Conservation (phyloP, 2,329 filamentous ascomycete species). For the Pseudogymnoascus sp. region DNA sequence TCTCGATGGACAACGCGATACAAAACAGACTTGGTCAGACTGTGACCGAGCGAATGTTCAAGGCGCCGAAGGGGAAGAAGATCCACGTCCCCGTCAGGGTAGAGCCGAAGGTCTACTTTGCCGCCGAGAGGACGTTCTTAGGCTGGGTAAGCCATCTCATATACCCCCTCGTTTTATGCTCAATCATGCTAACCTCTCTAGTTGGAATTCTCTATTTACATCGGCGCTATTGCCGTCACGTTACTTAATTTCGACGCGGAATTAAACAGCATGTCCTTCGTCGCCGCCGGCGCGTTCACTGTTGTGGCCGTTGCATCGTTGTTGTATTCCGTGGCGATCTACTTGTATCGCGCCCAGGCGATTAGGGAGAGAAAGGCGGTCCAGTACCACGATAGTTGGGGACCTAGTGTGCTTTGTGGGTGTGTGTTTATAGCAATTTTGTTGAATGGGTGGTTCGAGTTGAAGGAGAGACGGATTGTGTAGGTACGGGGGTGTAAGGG, state of each 20-base stretch:
- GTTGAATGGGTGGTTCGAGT: constrained; percentile 72
- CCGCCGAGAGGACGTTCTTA: constrained; percentile 89
- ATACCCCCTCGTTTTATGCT: constrained; percentile 7
- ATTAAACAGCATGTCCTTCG: constrained; percentile 50
- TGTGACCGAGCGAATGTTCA: constrained; percentile 52
- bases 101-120: constrained; percentile 96
- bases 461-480: constrained; percentile 52
- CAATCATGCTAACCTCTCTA: constrained; percentile 27
- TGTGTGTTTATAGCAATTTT: constrained; percentile 65
- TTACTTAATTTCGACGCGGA: constrained; percentile 70
- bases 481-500: constrained; percentile 20
- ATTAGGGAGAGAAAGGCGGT: constrained; percentile 79
- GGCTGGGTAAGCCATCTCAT: constrained; percentile 61
- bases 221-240: constrained; percentile 77
- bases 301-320: constrained; percentile 68
- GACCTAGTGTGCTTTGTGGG: constrained; percentile 67
- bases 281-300: constrained; percentile 70
- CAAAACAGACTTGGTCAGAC: constrained; percentile 47
- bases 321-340: constrained; percentile 75
- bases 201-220: constrained; percentile 94
- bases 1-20: constrained; percentile 42
- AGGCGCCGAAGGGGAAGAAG: constrained; percentile 73
- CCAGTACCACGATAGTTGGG: constrained; percentile 83
- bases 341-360: constrained; percentile 77
- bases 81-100: constrained; percentile 95